phyloP scores from a whole-genome alignment of 495 filamentous ascomycete genomes.

The Neurospora sp. region DNA sequence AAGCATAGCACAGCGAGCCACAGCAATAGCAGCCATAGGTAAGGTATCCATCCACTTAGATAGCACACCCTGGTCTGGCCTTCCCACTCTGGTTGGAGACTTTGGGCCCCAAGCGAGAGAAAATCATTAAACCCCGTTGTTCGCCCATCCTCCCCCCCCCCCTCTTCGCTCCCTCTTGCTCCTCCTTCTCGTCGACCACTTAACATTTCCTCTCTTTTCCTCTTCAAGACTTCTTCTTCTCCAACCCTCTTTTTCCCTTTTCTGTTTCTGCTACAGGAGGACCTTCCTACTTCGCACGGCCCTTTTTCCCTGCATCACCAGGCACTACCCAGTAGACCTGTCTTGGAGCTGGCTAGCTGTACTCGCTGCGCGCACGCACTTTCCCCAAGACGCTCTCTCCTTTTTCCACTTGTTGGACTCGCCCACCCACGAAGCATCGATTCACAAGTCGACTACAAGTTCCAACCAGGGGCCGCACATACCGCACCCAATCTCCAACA shows the following conservation, averaged over 20 bases:
- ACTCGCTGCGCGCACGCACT: not conserved
- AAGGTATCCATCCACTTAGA: not conserved
- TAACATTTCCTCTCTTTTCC: slow-evolving; percentile 14
- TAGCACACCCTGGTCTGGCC: slow-evolving; percentile 1
- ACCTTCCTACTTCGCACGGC: slow-evolving; percentile 1
- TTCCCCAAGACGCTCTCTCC: not conserved
- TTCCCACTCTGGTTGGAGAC: not conserved
- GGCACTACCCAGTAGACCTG: not conserved
- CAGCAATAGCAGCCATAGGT: not conserved
- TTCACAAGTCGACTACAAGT: not conserved
- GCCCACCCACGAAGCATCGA: not conserved
- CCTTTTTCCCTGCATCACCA: slow-evolving; percentile 13
- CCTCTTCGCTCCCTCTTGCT: slow-evolving; percentile 19
- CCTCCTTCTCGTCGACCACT: not conserved
- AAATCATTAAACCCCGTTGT: slow-evolving; percentile 30
- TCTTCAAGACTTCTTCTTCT: slow-evolving; percentile 21
- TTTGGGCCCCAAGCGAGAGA: slow-evolving; percentile 12
- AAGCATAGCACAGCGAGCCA: not conserved
- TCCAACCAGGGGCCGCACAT: not conserved
- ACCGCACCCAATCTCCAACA: not conserved
- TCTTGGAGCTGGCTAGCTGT: not conserved
- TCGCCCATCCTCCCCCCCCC: slow-evolving; percentile 16
- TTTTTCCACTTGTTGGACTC: not conserved
- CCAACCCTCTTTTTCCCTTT: slow-evolving; percentile 20
- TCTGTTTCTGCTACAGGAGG: slow-evolving; percentile 23